Base-by-base conservation (phyloP, 768 basidiomycete genomes). In the Boletus reticuloceps region DNA sequence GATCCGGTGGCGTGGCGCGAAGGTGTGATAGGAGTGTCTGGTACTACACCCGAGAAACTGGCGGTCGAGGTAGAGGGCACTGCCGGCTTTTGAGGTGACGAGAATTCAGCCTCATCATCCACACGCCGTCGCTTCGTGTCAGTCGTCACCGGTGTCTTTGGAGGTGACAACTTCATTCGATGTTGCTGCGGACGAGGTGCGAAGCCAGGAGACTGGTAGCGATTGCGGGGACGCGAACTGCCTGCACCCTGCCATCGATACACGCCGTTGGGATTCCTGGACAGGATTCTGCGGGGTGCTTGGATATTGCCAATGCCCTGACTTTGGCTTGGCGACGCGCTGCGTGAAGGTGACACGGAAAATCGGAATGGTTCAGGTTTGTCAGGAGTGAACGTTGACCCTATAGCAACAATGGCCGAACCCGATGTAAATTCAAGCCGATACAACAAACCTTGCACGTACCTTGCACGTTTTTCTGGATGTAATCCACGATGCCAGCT, bases 221-320 rank as follows among this genome's bases (percentile, higher is more conserved):
- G 84, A 67, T 88, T 90, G 45, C 81, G 80, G 19, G 77, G 73
- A 61, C 79, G 84, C 13, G 89, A 83, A 61, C 86, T 89, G 41
- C 89, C 88, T 32, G 76, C 85, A n/a, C 89, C 90, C 59, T 84
- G 80, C 85, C 86, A 90, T 46, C 78, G 77, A 69, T 87, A 87
- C 34, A 73, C 64, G 20, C 89, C 89, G 64, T 91, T 92, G 0
- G 89, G 89, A 62, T 92, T 92, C 65, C 74, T 82, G 20, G 77
- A 66, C 8, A 91, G 72, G 11, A 78, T 83, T 64, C 79, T 84
- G 17, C 78, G 78, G 6, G 82, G 75, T 16, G 77, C 65, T 37
- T 71, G 72, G 6, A 16, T 25, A 38, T 53, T 51, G 32, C 54
- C 54, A 25, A 19, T 46, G 17, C 58, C 62, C 10, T 66, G 58